These are phyloP conservation scores for Azolla pinnata DNA, from an alignment of 75 land plant genomes.

Conservation along the genomic window DNA sequence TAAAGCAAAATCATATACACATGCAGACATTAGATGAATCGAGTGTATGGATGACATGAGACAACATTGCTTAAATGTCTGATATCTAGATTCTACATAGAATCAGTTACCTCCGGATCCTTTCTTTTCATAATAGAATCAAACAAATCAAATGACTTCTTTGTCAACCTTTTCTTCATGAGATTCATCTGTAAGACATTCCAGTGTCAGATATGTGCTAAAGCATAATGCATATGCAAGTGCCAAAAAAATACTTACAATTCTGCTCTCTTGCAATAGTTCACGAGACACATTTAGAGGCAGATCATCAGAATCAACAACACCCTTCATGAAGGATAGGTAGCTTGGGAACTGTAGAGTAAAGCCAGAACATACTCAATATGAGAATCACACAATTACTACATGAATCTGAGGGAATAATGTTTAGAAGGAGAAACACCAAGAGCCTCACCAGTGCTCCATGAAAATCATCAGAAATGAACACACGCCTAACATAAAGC, in stretches of 20 bases:
- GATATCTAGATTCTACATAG: too few relatives aligned
- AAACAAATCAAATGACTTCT: slow-evolving; percentile 96
- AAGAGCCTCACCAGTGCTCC: slow-evolving; percentile 76
- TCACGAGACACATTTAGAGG: slow-evolving; percentile 98
- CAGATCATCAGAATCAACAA: slow-evolving; percentile 95
- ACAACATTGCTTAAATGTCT: too few relatives aligned
- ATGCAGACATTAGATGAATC: not conserved
- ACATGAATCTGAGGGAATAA: not conserved
- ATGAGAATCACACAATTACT: not conserved
- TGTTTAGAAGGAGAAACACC: not conserved
- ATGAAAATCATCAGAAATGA: slow-evolving; percentile 94
- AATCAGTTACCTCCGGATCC: slow-evolving; percentile 60
- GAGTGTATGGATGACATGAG: not conserved
- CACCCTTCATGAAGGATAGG: slow-evolving; percentile 85
- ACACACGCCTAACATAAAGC: slow-evolving; percentile 88
- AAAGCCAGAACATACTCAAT: not conserved
- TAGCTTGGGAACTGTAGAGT: slow-evolving; percentile 75
- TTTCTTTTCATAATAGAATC: slow-evolving; percentile 74
- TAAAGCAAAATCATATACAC: not conserved
- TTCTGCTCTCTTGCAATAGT: slow-evolving; percentile 89
- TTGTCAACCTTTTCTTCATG: slow-evolving; percentile 87
- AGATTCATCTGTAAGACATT: slow-evolving; percentile 58
- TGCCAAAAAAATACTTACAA: slow-evolving; percentile 38
- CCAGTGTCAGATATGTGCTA: not conserved
- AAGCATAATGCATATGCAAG: not conserved